A percentile compares a stretch with the other conserved stretches of the same genome.
Evolutionary conservation across 2,329 filamentous ascomycete genomes (phyloP).

Genomic region (Venturia effusa): DNA sequence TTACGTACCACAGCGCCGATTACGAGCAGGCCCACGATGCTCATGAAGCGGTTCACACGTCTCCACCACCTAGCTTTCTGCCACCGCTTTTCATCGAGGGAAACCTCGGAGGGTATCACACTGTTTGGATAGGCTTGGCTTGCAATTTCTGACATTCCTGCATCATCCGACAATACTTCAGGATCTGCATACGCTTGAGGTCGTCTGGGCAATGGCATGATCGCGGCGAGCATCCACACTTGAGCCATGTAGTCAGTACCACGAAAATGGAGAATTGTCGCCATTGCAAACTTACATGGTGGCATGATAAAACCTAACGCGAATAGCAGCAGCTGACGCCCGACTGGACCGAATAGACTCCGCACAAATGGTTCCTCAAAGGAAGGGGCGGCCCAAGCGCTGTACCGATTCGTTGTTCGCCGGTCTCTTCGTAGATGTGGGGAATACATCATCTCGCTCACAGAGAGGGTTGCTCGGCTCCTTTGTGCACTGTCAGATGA

Average conservation of each 20-base stretch:
- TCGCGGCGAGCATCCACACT: slow-evolving; percentile 73
- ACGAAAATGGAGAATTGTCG: background rate
- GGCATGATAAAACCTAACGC: slow-evolving; percentile 69
- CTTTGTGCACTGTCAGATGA: slow-evolving; percentile 13
- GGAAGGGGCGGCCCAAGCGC: slow-evolving; percentile 64
- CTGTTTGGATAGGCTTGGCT: background rate
- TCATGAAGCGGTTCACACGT: slow-evolving; percentile 52
- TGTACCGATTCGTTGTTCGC: slow-evolving; percentile 38
- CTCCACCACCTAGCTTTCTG: slow-evolving; percentile 56
- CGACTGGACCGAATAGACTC: slow-evolving; percentile 51
- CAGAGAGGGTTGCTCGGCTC: slow-evolving; percentile 17
- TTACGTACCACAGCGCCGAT: slow-evolving; percentile 40
- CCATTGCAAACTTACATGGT: slow-evolving; percentile 28
- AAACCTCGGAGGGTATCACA: background rate
- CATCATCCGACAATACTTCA: slow-evolving; percentile 19
- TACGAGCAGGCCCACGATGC: slow-evolving; percentile 43
- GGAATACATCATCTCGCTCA: slow-evolving; percentile 18
- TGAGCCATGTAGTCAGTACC: slow-evolving; percentile 12
- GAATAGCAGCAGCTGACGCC: slow-evolving; percentile 66
- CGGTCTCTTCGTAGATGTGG: slow-evolving; percentile 27
- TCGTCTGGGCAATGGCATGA: slow-evolving; percentile 58
- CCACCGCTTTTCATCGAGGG: slow-evolving; percentile 30
- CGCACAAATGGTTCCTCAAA: slow-evolving; percentile 44
- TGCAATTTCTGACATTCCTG: background rate
- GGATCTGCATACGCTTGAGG: slow-evolving; percentile 24